Conservation (phyloP, 129 eudicot species). For the Sambucus nigra region DNA sequence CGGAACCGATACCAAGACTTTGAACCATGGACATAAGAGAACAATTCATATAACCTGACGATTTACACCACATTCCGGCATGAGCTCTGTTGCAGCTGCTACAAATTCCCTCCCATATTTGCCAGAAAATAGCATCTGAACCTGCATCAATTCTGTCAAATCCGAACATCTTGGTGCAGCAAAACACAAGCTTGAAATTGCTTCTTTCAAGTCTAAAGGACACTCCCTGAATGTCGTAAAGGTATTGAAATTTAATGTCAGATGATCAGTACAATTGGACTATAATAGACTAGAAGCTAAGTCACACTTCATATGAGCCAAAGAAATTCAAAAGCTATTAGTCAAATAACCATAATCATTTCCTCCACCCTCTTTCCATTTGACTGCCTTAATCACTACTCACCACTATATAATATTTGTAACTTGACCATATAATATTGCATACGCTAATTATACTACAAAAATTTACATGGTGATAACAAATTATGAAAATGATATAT, state of each 20-base stretch:
- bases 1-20: too few species aligned
- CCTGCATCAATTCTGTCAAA: conserved; percentile 74
- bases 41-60: conserved; percentile 57
- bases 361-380: too few species aligned
- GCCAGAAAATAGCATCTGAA: conserved; percentile 68
- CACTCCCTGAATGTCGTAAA: conserved; percentile 57
- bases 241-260: not conserved
- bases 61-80: conserved; percentile 97
- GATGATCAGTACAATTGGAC: not conserved
- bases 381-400: too few species aligned
- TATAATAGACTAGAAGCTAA: not conserved
- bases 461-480: too few species aligned
- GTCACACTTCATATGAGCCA: not conserved
- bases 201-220: conserved; percentile 88
- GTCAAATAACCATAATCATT: not conserved
- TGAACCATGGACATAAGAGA: too few species aligned
- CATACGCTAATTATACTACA: too few species aligned
- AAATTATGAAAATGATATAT: too few species aligned
- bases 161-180: conserved; percentile 99
- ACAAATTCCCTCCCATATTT: conserved; percentile 94
- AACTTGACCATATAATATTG: too few species aligned
- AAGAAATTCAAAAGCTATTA: not conserved
- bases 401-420: too few species aligned
- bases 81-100: conserved; percentile 80
- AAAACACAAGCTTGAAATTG: conserved; percentile 92